Percentiles rank a stretch among this genome's conserved stretches.
Evolutionary conservation across 2,329 filamentous ascomycete species (phyloP).

Genomic region (Fusarium torulosum): DNA sequence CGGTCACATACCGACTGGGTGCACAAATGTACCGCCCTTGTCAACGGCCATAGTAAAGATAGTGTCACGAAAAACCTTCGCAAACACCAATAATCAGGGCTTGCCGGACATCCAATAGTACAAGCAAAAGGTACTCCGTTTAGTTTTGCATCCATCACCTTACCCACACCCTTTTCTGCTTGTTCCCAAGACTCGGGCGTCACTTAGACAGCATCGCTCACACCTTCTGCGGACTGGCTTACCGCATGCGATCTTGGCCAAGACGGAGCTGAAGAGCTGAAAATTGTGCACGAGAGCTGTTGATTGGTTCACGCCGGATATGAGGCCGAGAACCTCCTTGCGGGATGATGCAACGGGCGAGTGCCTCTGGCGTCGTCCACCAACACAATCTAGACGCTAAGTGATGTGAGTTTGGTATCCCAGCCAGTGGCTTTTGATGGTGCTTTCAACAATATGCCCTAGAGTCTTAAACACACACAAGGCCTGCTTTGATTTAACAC

Average conservation of each 20-base stretch:
- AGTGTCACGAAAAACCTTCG: background rate
- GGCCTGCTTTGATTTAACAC: no score
- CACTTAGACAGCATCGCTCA: slow-evolving; percentile 24
- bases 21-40: slow-evolving; percentile 3
- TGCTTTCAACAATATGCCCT: slow-evolving; percentile 1
- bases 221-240: slow-evolving; percentile 22
- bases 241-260: slow-evolving; percentile 25
- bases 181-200: slow-evolving; percentile 33
- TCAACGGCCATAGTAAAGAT: background rate
- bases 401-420: background rate
- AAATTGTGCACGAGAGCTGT: background rate
- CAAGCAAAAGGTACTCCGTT: slow-evolving; percentile 1
- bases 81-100: background rate
- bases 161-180: background rate
- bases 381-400: background rate
- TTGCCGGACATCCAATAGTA: slow-evolving; percentile 11
- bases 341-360: slow-evolving; percentile 21
- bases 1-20: background rate
- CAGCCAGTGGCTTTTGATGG: slow-evolving; percentile 17
- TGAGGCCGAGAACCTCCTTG: slow-evolving; percentile 6
- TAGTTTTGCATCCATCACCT: background rate
- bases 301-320: slow-evolving; percentile 9
- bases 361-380: slow-evolving; percentile 23
- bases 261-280: slow-evolving; percentile 7
- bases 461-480: background rate